These are phyloP conservation scores for Rhododendron henanense DNA, from an alignment of 148 eudicot genomes.

Conservation along the genomic window DNA sequence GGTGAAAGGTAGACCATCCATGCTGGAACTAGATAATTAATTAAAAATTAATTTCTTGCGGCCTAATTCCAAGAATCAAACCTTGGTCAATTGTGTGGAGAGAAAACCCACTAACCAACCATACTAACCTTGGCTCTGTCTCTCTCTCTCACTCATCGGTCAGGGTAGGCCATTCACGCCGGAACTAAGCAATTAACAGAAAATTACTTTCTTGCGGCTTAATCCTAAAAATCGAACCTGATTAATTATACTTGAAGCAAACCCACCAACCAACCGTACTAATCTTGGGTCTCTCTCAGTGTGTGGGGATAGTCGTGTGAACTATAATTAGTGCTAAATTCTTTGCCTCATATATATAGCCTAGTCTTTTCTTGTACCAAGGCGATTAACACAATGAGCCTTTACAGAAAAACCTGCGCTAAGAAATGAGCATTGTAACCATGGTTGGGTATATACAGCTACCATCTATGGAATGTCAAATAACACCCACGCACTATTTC, in stretches of 20 bases:
- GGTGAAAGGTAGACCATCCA: too few relatives aligned
- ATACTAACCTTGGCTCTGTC: background rate
- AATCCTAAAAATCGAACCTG: too few relatives aligned
- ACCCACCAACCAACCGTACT: too few relatives aligned
- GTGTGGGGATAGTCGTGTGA: constrained; percentile 1
- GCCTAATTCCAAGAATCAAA: too few relatives aligned
- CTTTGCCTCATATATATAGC: constrained; percentile 5
- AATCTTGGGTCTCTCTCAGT: background rate
- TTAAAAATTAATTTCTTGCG: too few relatives aligned
- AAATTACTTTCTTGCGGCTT: too few relatives aligned
- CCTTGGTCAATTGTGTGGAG: too few relatives aligned
- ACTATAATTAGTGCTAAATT: constrained; percentile 10
- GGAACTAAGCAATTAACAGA: too few relatives aligned
- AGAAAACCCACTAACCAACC: too few relatives aligned
- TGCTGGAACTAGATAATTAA: too few relatives aligned
- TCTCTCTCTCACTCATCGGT: background rate
- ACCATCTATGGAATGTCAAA: background rate
- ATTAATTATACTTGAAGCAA: too few relatives aligned
- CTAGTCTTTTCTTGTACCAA: constrained; percentile 1
- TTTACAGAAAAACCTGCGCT: constrained; percentile 3
- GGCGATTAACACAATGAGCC: constrained; percentile 26
- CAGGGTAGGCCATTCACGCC: too few relatives aligned
- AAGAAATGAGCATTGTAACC: background rate
- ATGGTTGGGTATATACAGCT: constrained; percentile 6
- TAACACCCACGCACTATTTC: background rate